These are phyloP conservation scores for Neofusicoccum cordaticola DNA, from an alignment of 2,329 filamentous ascomycete genomes.

Conservation along the genomic window DNA sequence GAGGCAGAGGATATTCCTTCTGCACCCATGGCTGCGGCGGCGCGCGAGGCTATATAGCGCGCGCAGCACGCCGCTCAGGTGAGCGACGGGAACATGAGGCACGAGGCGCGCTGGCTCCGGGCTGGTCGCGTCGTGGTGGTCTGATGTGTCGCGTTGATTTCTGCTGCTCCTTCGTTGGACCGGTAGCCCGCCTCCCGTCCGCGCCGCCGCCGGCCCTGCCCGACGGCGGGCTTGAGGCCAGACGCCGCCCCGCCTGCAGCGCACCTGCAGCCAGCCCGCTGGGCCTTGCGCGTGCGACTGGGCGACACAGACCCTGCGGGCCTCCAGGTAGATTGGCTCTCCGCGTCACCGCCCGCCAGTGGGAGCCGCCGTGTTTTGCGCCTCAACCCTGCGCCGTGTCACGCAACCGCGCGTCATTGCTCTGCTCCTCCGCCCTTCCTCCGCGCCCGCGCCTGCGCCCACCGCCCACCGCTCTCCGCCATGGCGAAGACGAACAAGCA, in stretches of 20 bases:
- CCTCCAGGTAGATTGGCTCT: neutral
- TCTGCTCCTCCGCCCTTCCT: neutral
- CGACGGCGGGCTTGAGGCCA: neutral
- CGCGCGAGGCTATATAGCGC: neutral
- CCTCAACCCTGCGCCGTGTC: neutral
- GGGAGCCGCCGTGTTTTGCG: neutral
- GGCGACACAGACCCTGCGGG: too few relatives aligned
- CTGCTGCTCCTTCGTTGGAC: conserved; percentile 16
- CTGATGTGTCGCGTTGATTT: conserved; percentile 5
- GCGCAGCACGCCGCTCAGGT: conserved; percentile 1
- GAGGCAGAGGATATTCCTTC: neutral
- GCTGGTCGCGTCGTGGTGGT: conserved; percentile 12
- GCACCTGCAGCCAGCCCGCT: neutral
- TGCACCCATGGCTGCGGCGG: neutral
- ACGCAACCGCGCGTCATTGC: conserved; percentile 10
- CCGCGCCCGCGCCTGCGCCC: neutral
- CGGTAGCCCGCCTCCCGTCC: neutral
- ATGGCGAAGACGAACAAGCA: conserved; percentile 17
- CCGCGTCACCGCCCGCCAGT: neutral
- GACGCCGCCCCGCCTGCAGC: neutral
- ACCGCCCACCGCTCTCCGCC: neutral
- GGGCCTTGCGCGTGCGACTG: neutral
- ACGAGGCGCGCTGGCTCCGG: conserved; percentile 2
- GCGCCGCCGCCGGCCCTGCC: conserved; percentile 10
- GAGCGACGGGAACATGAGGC: conserved; percentile 1